A percentile compares a stretch with the other conserved stretches of the same genome.
phyloP scores from a whole-genome alignment of 805 yeast species.

The Wickerhamiella azymoides region DNA sequence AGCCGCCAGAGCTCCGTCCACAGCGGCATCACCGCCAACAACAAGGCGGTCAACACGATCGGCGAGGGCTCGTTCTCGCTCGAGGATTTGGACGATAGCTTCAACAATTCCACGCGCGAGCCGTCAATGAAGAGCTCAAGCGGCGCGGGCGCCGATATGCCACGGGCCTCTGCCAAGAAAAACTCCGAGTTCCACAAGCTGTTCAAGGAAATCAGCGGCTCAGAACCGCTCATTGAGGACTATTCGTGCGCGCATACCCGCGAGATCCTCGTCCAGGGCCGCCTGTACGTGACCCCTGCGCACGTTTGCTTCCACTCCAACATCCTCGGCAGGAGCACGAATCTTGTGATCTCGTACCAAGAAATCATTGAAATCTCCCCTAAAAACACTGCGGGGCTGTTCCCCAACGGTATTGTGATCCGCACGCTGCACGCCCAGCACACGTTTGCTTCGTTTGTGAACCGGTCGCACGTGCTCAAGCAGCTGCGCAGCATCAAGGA shows the following conservation, averaged over 20 bases:
- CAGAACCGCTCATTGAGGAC: constrained; percentile 70
- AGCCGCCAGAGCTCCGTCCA: neutral
- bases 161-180: constrained; percentile 43
- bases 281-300: constrained; percentile 65
- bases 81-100: constrained; percentile 5
- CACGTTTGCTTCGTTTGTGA: constrained; percentile 74
- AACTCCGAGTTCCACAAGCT: constrained; percentile 64
- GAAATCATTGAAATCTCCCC: constrained; percentile 68
- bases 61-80: constrained; percentile 7
- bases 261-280: constrained; percentile 78
- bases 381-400: constrained; percentile 72
- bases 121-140: neutral
- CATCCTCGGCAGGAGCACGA: constrained; percentile 83
- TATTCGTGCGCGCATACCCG: constrained; percentile 80
- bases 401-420: constrained; percentile 76
- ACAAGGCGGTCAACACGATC: constrained; percentile 2
- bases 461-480: constrained; percentile 64
- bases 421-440: constrained; percentile 52
- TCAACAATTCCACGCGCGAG: neutral
- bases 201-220: constrained; percentile 49
- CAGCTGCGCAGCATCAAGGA: constrained; percentile 33
- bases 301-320: constrained; percentile 78
- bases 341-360: constrained; percentile 51
- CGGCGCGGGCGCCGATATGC: constrained; percentile 9
- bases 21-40: neutral